These are phyloP conservation scores for Blastocystis hominis DNA, from an alignment of 352 stramenopile species.

Conservation along the genomic window DNA sequence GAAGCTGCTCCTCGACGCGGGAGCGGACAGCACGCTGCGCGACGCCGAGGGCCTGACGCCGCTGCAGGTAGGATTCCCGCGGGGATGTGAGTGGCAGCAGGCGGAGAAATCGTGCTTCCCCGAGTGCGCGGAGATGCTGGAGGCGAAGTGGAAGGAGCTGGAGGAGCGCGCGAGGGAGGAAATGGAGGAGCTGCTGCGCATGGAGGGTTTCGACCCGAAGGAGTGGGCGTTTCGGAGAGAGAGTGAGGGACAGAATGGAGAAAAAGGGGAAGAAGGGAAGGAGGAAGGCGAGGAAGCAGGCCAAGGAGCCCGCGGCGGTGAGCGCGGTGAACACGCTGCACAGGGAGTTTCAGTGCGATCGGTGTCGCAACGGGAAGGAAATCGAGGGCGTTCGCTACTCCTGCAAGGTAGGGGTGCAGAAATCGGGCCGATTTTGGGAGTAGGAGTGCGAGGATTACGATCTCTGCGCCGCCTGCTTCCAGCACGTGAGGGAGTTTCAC, in stretches of 20 bases:
- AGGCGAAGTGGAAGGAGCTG: slow-evolving; percentile 51
- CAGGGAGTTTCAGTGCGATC: slow-evolving; percentile 1
- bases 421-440: not conserved
- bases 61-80: not conserved
- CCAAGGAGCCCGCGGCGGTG: not conserved
- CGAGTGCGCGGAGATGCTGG: slow-evolving; percentile 10
- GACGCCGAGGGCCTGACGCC: slow-evolving; percentile 49
- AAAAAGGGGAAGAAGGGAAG: not conserved
- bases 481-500: slow-evolving; percentile 1
- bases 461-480: slow-evolving; percentile 27
- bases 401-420: not conserved
- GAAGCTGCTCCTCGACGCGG: slow-evolving; percentile 23
- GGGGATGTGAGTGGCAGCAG: not conserved
- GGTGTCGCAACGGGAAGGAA: not conserved
- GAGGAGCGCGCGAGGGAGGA: slow-evolving; percentile 10
- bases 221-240: not conserved
- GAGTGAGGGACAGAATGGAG: not conserved
- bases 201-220: slow-evolving; percentile 20
- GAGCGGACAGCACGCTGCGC: slow-evolving; percentile 45
- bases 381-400: slow-evolving; percentile 30
- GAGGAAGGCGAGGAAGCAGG: slow-evolving; percentile 41
- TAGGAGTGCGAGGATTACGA: slow-evolving; percentile 48
- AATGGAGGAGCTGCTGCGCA: slow-evolving; percentile 36
- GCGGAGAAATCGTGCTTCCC: slow-evolving; percentile 43
- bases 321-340: not conserved